Evolutionary conservation across 2,329 filamentous ascomycete genomes (phyloP).

Genomic region (Neonectria hederae): DNA sequence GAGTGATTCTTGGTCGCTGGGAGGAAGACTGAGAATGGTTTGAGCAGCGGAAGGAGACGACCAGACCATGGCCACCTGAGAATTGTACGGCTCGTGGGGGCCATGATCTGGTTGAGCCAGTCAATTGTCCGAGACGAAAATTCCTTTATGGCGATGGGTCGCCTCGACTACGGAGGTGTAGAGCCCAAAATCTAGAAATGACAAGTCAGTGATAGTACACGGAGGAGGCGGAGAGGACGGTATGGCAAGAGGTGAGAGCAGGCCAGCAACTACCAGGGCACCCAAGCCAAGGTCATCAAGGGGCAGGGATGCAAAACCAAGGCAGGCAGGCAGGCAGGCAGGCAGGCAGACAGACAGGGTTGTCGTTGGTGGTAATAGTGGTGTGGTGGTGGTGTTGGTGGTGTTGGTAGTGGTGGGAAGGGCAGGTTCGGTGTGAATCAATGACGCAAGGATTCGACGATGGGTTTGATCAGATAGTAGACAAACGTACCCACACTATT

Average conservation of each 20-base stretch:
- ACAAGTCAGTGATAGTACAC: not conserved
- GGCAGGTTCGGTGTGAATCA: conserved; percentile 7
- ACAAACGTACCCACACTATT: conserved; percentile 69
- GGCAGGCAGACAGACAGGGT: not conserved
- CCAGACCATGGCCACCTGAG: conserved; percentile 54
- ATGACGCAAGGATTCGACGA: conserved; percentile 34
- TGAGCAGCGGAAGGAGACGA: conserved; percentile 32
- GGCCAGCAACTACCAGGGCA: not conserved
- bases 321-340: not conserved
- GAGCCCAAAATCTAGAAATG: conserved; percentile 73
- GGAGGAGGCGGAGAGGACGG: not conserved
- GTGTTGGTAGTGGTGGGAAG: not conserved
- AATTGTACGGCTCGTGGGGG: conserved; percentile 35
- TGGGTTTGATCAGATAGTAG: not conserved
- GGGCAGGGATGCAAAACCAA: not conserved
- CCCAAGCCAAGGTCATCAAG: not conserved
- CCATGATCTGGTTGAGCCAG: conserved; percentile 43
- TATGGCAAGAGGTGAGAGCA: not conserved
- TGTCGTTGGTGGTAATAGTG: not conserved
- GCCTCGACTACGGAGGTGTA: conserved; percentile 84
- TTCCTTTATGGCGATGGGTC: conserved; percentile 81
- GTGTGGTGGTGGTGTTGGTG: too few relatives aligned
- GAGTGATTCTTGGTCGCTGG: conserved; percentile 12
- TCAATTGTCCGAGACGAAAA: conserved; percentile 74
- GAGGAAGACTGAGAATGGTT: conserved; percentile 1